Evolutionary conservation across 2,329 filamentous ascomycete species (phyloP), one percentile per base, ranked within the genome.

Genomic region (Emergomyces africanus): DNA sequence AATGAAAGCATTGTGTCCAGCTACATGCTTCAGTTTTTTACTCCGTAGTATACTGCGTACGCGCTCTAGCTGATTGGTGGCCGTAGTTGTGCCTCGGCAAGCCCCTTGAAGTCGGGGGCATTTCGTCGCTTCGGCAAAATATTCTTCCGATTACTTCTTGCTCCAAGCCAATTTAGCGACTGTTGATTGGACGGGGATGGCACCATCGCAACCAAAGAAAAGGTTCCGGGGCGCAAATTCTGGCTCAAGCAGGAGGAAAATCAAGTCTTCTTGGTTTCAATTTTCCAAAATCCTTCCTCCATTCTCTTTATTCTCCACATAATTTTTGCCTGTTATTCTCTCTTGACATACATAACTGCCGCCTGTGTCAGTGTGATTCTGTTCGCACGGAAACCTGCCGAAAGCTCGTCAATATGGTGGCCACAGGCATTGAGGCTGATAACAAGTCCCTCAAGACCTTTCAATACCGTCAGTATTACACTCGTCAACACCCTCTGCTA

Each of bases 401-500:
- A 37, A 39, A 15, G 5, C 33, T 25, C 23, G 28, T 55, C 37
- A 57, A 48, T 50, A 64, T 64, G 62, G 60, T 50, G 5, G 46
- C 54, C 44, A 44, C 55, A 58, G 35, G 57, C 25, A 61, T 33
- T 42, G 59, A 60, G 23, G 58, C 59, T 46, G 58, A 60, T 20
- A 56, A 25, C 37, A 60, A 50, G 59, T 63, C 63, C 62, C 49
- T 61, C 37, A 30, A 61, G 23, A 46, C 64, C 62, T 64, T 57
- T 56, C 61, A 55, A 64, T 66, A 72, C 69, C 70, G 73, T 75
- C 72, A 74, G 73, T 75, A 63, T 66, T 60, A 39, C 10, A 14
- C 62, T 64, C 55, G 41, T 51, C 33, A 35, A 48, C 30, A 50
- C 49, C 35, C 49, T 46, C 44, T 50, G 57, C 35, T n/a, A 5